Percentiles rank a stretch among this genome's conserved stretches.
Evolutionary conservation across 139 green algal species (phyloP).

Genomic region (Volvox reticuliferus): DNA sequence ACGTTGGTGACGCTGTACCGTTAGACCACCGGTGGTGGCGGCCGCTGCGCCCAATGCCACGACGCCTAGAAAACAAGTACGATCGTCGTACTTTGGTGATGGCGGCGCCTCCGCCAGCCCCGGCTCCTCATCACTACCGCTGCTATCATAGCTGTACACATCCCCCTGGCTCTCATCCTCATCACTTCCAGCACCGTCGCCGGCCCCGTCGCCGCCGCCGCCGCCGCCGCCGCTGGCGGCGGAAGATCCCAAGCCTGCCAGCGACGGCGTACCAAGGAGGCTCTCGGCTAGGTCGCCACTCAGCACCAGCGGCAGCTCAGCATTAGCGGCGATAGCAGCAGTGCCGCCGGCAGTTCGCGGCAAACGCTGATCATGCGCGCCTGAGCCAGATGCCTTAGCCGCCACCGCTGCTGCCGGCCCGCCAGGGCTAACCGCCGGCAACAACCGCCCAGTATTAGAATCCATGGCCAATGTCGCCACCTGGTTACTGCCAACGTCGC

Average conservation of each 20-base stretch:
- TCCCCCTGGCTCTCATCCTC: background rate
- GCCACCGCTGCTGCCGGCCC: background rate
- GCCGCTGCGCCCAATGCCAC: background rate
- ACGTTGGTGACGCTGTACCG: background rate
- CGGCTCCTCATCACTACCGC: constrained; percentile 44
- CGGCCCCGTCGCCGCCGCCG: background rate
- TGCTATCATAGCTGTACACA: background rate
- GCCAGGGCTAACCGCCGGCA: constrained; percentile 44
- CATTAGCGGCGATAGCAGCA: background rate
- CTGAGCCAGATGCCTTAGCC: background rate
- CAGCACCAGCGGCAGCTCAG: background rate
- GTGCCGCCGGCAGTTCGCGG: background rate
- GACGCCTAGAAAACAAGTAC: constrained; percentile 74
- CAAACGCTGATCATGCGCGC: background rate
- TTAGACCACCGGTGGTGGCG: background rate
- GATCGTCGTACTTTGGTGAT: constrained; percentile 97
- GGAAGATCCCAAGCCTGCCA: background rate
- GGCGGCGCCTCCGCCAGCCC: constrained; percentile 69
- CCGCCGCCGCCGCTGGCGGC: background rate
- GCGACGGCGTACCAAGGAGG: constrained; percentile 22
- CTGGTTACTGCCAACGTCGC: background rate
- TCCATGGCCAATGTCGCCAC: constrained; percentile 69
- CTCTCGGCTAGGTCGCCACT: background rate
- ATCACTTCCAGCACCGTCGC: background rate
- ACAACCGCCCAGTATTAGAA: constrained; percentile 84